A percentile compares a stretch with the other conserved stretches of the same genome.
phyloP scores from a whole-genome alignment of 2,329 filamentous ascomycete species.

The Pseudocercospora ulei region DNA sequence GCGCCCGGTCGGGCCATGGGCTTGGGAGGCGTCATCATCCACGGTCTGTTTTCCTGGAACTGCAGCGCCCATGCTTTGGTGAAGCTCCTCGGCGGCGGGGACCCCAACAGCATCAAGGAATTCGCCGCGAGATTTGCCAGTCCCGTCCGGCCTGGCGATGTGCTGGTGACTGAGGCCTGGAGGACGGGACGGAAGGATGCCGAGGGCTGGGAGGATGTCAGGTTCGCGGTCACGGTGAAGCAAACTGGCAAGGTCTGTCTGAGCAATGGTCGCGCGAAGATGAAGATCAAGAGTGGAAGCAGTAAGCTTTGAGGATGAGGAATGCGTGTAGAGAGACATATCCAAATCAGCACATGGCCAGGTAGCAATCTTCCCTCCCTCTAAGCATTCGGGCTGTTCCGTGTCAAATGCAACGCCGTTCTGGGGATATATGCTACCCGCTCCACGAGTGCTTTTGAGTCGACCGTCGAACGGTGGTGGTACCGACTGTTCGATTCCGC shows the following conservation, averaged over 20 bases:
- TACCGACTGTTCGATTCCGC: no score
- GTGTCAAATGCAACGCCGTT: no score
- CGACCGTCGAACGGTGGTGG: no score
- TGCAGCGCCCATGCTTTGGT: constrained; percentile 63
- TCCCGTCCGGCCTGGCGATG: constrained; percentile 74
- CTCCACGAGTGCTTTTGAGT: no score
- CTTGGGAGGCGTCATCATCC: constrained; percentile 79
- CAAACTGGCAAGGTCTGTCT: constrained; percentile 71
- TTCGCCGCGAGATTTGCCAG: constrained; percentile 82
- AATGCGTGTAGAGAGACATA: no score
- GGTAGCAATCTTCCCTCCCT: no score
- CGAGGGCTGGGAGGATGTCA: constrained; percentile 65
- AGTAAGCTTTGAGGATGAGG: constrained; percentile 18
- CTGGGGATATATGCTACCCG: constrained; percentile 6
- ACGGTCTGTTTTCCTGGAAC: constrained; percentile 70
- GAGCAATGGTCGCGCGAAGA: constrained; percentile 73
- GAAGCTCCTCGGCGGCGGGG: constrained; percentile 60
- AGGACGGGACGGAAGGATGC: constrained; percentile 57
- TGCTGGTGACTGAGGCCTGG: constrained; percentile 74
- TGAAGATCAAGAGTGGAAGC: constrained; percentile 47
- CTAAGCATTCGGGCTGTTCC: no score
- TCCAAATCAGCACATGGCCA: no score
- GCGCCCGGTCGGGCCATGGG: constrained; percentile 74
- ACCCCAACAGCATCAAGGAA: constrained; percentile 73
- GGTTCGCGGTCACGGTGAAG: constrained; percentile 70